Conservation (phyloP, 2,329 filamentous ascomycete species). For the Leptographium lundbergii region DNA sequence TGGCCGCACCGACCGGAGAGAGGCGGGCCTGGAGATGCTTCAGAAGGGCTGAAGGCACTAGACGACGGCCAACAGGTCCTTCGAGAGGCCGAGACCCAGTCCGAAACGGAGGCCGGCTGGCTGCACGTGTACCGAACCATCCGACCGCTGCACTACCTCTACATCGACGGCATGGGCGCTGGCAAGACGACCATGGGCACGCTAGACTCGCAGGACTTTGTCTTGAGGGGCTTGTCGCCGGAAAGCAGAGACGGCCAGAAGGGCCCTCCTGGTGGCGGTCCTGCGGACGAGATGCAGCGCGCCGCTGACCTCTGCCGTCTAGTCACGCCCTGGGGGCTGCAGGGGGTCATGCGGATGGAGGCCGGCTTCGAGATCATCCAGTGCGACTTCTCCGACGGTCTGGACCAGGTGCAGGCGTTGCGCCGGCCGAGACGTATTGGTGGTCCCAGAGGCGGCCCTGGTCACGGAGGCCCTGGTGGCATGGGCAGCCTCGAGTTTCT, state of each 20-base stretch:
- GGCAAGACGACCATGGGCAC: slow-evolving; percentile 44
- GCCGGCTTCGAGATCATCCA: slow-evolving; percentile 5
- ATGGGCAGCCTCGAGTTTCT: neutral
- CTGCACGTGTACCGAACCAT: slow-evolving; percentile 53
- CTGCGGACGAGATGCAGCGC: neutral
- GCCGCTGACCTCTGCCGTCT: neutral
- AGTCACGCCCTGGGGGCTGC: neutral
- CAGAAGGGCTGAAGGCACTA: no score
- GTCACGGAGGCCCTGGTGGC: neutral
- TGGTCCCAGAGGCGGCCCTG: neutral
- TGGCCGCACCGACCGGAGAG: neutral
- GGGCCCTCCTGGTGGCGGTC: neutral
- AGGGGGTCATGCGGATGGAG: slow-evolving; percentile 5
- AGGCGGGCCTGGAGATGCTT: neutral
- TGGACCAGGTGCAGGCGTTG: slow-evolving; percentile 2
- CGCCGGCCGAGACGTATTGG: neutral
- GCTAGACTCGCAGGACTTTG: slow-evolving; percentile 51
- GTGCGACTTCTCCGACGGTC: slow-evolving; percentile 5
- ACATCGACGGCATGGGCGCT: slow-evolving; percentile 41
- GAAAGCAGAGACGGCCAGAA: neutral
- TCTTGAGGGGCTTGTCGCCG: slow-evolving; percentile 18
- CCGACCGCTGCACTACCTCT: slow-evolving; percentile 46
- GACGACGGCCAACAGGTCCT: neutral
- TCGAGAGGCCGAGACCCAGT: neutral
- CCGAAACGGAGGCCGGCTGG: slow-evolving; percentile 31